Evolutionary conservation across 1,284 basidiomycete species (phyloP).

Genomic region (Melampsora medusae): DNA sequence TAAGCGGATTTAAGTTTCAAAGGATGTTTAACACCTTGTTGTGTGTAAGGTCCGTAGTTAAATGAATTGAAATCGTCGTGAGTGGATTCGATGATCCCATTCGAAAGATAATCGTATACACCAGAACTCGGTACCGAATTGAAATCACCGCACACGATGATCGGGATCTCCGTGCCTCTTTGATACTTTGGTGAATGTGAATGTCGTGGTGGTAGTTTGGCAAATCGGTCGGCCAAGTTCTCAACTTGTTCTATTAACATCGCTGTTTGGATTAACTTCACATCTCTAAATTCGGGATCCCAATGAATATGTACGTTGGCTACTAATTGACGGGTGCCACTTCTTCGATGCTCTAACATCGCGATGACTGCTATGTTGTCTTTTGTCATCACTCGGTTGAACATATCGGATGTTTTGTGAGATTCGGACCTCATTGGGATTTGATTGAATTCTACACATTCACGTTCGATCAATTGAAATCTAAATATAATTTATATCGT

Average conservation of each 20-base stretch:
- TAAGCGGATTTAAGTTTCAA: conserved; percentile 83
- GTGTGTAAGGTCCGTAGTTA: conserved; percentile 85
- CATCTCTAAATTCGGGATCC: conserved; percentile 89
- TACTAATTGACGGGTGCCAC: conserved; percentile 81
- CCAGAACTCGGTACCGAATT: conserved; percentile 85
- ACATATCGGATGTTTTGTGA: conserved; percentile 99
- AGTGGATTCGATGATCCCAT: conserved; percentile 65
- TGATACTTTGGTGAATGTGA: conserved; percentile 64
- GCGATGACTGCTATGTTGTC: conserved; percentile 90
- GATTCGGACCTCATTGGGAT: conserved; percentile 92
- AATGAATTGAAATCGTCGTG: conserved; percentile 93
- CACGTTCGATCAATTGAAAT: conserved; percentile 88
- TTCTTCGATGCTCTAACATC: conserved; percentile 79
- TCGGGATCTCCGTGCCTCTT: conserved; percentile 82
- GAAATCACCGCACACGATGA: conserved; percentile 89
- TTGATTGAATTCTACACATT: conserved; percentile 89
- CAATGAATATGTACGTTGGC: conserved; percentile 91
- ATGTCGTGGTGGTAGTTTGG: conserved; percentile 72
- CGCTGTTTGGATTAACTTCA: conserved; percentile 93
- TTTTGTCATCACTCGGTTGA: conserved; percentile 93
- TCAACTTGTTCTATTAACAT: conserved; percentile 89
- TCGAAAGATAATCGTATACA: conserved; percentile 85
- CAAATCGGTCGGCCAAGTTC: conserved; percentile 80
- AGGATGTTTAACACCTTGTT: conserved; percentile 78
- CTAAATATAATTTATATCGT: conserved; percentile 57